Evolutionary conservation across 2,329 filamentous ascomycete species (phyloP).

Genomic region (Phialemoniopsis sp.): DNA sequence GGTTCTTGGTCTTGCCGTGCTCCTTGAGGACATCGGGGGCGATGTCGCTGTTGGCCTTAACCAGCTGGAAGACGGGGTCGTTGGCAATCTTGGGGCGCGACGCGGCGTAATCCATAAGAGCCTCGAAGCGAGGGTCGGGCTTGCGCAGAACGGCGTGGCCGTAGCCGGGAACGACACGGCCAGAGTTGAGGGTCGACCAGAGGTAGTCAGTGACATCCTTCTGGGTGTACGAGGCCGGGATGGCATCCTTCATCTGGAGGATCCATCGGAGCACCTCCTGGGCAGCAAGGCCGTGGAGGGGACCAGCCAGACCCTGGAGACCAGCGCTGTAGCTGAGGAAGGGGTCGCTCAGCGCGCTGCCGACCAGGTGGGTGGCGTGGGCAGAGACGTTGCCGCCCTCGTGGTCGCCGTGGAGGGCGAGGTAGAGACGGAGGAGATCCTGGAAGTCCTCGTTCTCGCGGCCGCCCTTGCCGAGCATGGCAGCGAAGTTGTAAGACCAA

Average conservation of each 20-base stretch:
- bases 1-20: constrained; percentile 99
- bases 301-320: constrained; percentile 87
- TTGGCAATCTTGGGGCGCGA: constrained; percentile 78
- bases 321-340: constrained; percentile 96
- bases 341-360: constrained; percentile 88
- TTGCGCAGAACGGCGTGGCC: constrained; percentile 95
- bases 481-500: constrained; percentile 98
- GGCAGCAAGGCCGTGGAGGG: constrained; percentile 83
- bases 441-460: constrained; percentile 91
- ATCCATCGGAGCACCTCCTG: constrained; percentile 98
- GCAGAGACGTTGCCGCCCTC: constrained; percentile 98
- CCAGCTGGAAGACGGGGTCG: constrained; percentile 89
- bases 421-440: constrained; percentile 87
- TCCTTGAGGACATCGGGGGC: constrained; percentile 86
- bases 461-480: constrained; percentile 88
- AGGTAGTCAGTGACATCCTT: constrained; percentile 84
- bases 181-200: constrained; percentile 89
- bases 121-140: constrained; percentile 94
- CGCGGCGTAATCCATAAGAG: constrained; percentile 91
- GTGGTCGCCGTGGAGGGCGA: constrained; percentile 95
- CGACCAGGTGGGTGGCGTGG: constrained; percentile 91
- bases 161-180: constrained; percentile 91
- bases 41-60: constrained; percentile 88
- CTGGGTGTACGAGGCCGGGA: constrained; percentile 74
- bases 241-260: constrained; percentile 86